Percentiles rank a stretch among this genome's conserved stretches.
Evolutionary conservation across 116 monocot species (phyloP).

Genomic region (Posidonia oceanica): DNA sequence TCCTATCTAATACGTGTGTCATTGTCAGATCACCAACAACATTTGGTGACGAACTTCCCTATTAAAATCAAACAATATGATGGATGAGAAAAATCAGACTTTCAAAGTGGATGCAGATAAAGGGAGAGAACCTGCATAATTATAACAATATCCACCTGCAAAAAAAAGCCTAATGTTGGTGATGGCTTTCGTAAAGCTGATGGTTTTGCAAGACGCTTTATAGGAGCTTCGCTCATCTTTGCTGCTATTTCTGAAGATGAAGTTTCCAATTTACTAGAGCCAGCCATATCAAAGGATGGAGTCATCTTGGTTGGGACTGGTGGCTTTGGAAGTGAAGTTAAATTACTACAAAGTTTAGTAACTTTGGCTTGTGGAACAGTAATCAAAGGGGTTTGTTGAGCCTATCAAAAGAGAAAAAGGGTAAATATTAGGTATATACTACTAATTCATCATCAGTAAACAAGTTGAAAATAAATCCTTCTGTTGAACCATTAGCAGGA

Average conservation of each 20-base stretch:
- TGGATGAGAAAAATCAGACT: not conserved
- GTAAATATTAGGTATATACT: too few species aligned
- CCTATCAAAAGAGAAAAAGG: not conserved
- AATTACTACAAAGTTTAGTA: conserved; percentile 1
- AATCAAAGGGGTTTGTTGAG: not conserved
- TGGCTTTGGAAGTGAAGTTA: conserved; percentile 11
- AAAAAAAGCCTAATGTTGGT: conserved; percentile 29
- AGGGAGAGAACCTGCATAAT: not conserved
- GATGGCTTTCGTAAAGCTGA: conserved; percentile 29
- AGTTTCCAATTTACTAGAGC: not conserved
- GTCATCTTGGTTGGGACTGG: not conserved
- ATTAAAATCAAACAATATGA: not conserved
- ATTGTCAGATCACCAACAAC: not conserved
- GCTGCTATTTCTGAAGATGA: conserved; percentile 4
- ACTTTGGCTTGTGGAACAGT: not conserved
- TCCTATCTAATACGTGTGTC: not conserved
- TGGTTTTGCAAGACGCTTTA: conserved; percentile 12
- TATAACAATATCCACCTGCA: conserved; percentile 8
- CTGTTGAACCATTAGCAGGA: too few species aligned
- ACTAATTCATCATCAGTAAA: too few species aligned
- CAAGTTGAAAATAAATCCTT: too few species aligned
- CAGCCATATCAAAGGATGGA: not conserved
- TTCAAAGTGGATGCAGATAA: not conserved
- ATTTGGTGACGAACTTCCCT: conserved; percentile 6
- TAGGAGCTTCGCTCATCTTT: not conserved